phyloP scores from a whole-genome alignment of 441 rosid species.

The Oxalis stricta region DNA sequence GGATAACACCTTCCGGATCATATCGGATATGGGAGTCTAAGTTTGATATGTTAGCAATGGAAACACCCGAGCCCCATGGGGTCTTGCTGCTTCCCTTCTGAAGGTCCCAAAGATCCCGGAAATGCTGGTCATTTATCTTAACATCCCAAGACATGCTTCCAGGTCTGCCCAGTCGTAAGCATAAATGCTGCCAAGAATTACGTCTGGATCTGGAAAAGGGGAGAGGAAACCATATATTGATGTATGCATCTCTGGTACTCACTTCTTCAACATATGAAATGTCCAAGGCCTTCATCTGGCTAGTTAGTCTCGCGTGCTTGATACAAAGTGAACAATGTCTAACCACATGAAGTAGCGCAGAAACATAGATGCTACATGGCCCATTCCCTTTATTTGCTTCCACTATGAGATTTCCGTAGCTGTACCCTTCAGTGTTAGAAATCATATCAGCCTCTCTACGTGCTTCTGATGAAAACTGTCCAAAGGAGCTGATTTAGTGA shows the following conservation, averaged over 20 bases:
- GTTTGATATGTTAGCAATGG: slow-evolving; percentile 91
- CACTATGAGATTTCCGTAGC: slow-evolving; percentile 67
- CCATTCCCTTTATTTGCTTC: slow-evolving; percentile 94
- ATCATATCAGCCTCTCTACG: slow-evolving; percentile 26
- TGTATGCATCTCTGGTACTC: slow-evolving; percentile 57
- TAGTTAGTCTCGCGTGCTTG: slow-evolving; percentile 88
- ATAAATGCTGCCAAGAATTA: slow-evolving; percentile 84
- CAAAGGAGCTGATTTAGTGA: slow-evolving; percentile 23
- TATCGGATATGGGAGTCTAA: slow-evolving; percentile 85
- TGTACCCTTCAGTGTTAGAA: slow-evolving; percentile 41
- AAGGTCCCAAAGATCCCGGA: slow-evolving; percentile 97
- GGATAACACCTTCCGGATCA: slow-evolving; percentile 93
- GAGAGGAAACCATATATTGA: slow-evolving; percentile 93
- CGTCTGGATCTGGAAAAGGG: slow-evolving; percentile 62
- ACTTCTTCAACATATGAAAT: slow-evolving; percentile 93
- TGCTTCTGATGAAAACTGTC: slow-evolving; percentile 31
- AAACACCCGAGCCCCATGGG: slow-evolving; percentile 92
- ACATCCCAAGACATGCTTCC: slow-evolving; percentile 99
- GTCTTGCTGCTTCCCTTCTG: slow-evolving; percentile 71
- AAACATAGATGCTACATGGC: slow-evolving; percentile 70
- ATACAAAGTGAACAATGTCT: slow-evolving; percentile 89
- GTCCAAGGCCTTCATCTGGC: slow-evolving; percentile 89
- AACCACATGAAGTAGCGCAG: slow-evolving; percentile 84
- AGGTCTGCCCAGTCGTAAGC: slow-evolving; percentile 96
- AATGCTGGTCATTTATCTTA: slow-evolving; percentile 89